Base-by-base conservation (phyloP, 1,139 yeast species). In the Diutina mesorugosa region DNA sequence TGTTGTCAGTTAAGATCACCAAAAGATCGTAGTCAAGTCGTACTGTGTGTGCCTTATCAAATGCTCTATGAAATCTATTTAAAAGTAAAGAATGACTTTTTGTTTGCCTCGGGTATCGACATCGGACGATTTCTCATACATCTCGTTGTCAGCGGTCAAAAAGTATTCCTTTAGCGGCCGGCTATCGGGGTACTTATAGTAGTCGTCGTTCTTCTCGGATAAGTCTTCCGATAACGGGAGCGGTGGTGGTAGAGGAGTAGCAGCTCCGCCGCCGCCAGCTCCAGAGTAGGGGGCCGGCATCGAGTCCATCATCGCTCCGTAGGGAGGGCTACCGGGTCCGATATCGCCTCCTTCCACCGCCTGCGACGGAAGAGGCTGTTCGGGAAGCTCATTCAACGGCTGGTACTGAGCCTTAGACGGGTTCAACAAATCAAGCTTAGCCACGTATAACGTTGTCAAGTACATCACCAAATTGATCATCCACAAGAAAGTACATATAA, bases 401-500 rank as follows among this genome's bases (percentile, higher is more conserved):
- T 38, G 45, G 21, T 38, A 51, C 18, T 41, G 18, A 4, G 28
- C 16, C 14, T 38, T 26, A 12, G 21, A 26, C 21, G 16, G 29
- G 10, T 51, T 26, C 47, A 38, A 45, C 4, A 51, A 9, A 18
- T 53, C 71, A 58, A 75, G 63, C 47, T 74, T 60, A 1, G 77
- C 72, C n/a, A 76, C 74, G 61, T 74, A 74, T 32, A 72, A 61
- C 0, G 78, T 73, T 8, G 79, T 75, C 16, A 72, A 59, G 57
- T 73, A 75, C 70, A 73, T 72, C 4, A 72, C 71, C 58, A 74
- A 62, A 56, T 72, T 73, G 32, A 66, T 65, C 12, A 74, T 59
- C 80, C 80, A 76, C 28, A 74, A 57, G 54, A 76, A 72, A 5
- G 75, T 71, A 3, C 77, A 72, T 5, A 75, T 65, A 6, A 74